Conservation (phyloP, 73 alveolate species). For the Effrenium voratum region DNA sequence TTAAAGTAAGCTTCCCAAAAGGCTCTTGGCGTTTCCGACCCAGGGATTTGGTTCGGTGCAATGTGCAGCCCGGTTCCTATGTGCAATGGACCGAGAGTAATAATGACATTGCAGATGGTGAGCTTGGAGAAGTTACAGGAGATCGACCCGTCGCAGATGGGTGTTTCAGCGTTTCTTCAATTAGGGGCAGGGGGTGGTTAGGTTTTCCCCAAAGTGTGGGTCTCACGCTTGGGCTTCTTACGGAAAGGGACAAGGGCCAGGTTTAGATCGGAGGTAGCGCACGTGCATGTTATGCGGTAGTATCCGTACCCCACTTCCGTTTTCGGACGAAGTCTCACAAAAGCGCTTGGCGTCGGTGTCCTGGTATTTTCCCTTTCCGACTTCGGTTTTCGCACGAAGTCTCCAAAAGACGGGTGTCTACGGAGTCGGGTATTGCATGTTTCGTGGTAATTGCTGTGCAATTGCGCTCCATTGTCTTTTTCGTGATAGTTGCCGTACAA, state of each 20-base stretch:
- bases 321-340: no score
- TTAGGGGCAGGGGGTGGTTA: neutral
- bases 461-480: no score
- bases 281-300: neutral
- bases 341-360: no score
- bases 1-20: constrained; percentile 33
- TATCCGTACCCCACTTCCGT: neutral
- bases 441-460: no score
- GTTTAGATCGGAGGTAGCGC: neutral
- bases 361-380: no score
- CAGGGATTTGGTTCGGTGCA: neutral
- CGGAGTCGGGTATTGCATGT: no score
- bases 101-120: constrained; percentile 33
- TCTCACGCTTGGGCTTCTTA: neutral
- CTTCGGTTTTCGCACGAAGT: no score
- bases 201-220: neutral
- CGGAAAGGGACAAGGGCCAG: neutral
- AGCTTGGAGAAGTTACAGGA: constrained; percentile 45
- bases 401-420: no score
- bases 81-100: neutral
- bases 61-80: constrained; percentile 40
- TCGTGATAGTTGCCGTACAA: no score
- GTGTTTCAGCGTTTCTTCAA: no score
- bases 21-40: constrained; percentile 25
- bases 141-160: no score